These are phyloP conservation scores for Anisodus tanguticus DNA, from an alignment of 257 asterid species.

Conservation along the genomic window DNA sequence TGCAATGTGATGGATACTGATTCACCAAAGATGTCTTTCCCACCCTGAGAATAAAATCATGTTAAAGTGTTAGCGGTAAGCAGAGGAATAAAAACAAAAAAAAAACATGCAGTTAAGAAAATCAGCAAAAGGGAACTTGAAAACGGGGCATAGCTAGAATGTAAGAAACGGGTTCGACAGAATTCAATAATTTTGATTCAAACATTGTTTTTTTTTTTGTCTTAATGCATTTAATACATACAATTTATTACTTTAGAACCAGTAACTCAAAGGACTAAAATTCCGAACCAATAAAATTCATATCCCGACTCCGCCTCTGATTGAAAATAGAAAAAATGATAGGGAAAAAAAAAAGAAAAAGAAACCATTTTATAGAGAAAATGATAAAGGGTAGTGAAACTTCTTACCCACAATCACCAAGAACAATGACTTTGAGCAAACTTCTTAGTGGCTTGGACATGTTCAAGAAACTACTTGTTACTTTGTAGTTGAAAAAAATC, in stretches of 20 bases:
- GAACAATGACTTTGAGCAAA: slow-evolving; percentile 83
- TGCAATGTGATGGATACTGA: slow-evolving; percentile 66
- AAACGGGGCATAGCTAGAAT: too few species aligned
- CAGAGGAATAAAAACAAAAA: neutral
- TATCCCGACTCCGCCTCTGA: too few species aligned
- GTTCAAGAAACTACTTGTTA: slow-evolving; percentile 13
- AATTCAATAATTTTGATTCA: too few species aligned
- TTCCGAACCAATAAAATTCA: too few species aligned
- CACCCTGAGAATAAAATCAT: slow-evolving; percentile 58
- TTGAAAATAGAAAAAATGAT: too few species aligned
- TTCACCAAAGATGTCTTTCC: slow-evolving; percentile 84
- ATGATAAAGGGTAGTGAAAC: neutral
- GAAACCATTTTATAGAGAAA: neutral
- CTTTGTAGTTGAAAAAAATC: neutral
- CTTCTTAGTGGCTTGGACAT: slow-evolving; percentile 58
- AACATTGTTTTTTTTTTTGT: too few species aligned
- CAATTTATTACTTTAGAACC: too few species aligned
- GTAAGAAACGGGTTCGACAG: too few species aligned
- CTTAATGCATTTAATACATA: too few species aligned
- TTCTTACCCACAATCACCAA: slow-evolving; percentile 88
- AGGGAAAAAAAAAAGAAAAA: too few species aligned
- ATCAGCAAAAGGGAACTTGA: neutral
- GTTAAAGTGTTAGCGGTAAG: neutral
- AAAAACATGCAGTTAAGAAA: neutral
- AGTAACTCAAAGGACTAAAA: too few species aligned